Evolutionary conservation across 2,329 filamentous ascomycete species (phyloP), one percentile per base, ranked within the genome.

Genomic region (Escovopsis sp.): DNA sequence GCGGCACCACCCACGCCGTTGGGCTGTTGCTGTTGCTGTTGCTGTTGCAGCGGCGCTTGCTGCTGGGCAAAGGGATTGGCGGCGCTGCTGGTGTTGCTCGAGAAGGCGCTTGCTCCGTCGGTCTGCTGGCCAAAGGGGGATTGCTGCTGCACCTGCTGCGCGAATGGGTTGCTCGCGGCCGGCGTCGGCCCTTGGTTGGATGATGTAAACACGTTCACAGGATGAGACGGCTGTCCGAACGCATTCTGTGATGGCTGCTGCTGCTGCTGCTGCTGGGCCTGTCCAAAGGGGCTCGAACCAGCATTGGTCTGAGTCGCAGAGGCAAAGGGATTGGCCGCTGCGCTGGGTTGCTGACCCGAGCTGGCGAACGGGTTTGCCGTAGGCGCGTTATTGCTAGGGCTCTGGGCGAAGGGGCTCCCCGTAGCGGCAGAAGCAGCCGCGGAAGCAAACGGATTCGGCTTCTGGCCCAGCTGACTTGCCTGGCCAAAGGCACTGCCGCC

Each of bases 391-490:
- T 48, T 49, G 43, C 39, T 46, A 36, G 44, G 41, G 9, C 48
- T 40, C 23, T 49, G 40, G 8, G 49, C 55, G 48, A 60, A 60
- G 9, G 57, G 53, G 26, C 47, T 35, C 26, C 45, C 36, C 26
- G 49, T 44, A 6, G 39, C 43, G 19, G 42, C 38, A 23, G 23
- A 23, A 23, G 23, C 23, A 23, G 23, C 23, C 33, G 43, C 40
- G 19, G 44, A 33, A 7, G 40, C 63, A 42, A 67, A 67, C 3
- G 62, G 60, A 41, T 59, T 68, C 8, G 59, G 49, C 33, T 60
- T 61, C 42, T 59, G 55, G 3, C 63, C 63, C 32, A 64, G 50
- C 32, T 60, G 53, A 33, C 55, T 56, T 1, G 59, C 48, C 41
- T 65, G 65, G 11, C 58, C 59, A 46, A 61, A 61, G 3, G 51